Conservation (phyloP, 139 green algal species). For the Spirogloea muscicola region DNA sequence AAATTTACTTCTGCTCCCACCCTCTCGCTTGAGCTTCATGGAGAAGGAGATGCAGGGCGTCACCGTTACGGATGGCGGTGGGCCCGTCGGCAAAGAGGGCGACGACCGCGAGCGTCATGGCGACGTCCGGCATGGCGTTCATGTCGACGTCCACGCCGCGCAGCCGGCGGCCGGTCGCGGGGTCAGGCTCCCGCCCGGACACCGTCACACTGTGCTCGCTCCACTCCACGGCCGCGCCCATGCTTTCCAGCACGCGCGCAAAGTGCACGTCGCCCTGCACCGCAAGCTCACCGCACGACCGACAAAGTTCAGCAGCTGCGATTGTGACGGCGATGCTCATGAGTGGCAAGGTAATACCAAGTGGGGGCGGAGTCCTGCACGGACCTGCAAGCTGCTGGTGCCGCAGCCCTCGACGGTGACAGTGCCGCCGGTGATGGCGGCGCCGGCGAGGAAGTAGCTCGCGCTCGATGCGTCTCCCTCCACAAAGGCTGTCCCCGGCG, state of each 20-base stretch:
- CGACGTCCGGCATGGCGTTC: conserved; percentile 98
- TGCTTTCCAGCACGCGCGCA: conserved; percentile 89
- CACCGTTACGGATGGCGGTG: conserved; percentile 84
- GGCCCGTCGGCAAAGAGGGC: conserved; percentile 86
- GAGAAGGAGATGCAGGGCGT: too few species aligned
- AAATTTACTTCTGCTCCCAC: too few species aligned
- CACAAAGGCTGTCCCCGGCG: conserved; percentile 78
- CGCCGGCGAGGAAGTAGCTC: conserved; percentile 90
- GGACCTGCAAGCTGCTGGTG: conserved; percentile 78
- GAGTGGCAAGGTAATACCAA: too few species aligned
- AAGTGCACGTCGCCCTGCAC: conserved; percentile 84
- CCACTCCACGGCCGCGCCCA: conserved; percentile 93
- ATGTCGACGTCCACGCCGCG: conserved; percentile 93
- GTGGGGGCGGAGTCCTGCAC: too few species aligned
- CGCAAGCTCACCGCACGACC: too few species aligned
- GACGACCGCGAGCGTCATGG: conserved; percentile 96
- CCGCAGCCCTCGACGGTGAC: conserved; percentile 92
- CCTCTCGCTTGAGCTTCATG: too few species aligned
- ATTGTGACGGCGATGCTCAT: too few species aligned
- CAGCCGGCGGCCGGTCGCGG: conserved; percentile 55
- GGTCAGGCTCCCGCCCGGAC: conserved; percentile 60
- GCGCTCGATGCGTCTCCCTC: conserved; percentile 91
- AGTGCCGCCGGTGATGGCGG: conserved; percentile 84
- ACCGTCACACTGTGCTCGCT: conserved; percentile 85
- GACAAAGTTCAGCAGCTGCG: too few species aligned